These are phyloP conservation scores for Plasmodium inui DNA, from an alignment of 169 alveolate genomes.

Conservation along the genomic window DNA sequence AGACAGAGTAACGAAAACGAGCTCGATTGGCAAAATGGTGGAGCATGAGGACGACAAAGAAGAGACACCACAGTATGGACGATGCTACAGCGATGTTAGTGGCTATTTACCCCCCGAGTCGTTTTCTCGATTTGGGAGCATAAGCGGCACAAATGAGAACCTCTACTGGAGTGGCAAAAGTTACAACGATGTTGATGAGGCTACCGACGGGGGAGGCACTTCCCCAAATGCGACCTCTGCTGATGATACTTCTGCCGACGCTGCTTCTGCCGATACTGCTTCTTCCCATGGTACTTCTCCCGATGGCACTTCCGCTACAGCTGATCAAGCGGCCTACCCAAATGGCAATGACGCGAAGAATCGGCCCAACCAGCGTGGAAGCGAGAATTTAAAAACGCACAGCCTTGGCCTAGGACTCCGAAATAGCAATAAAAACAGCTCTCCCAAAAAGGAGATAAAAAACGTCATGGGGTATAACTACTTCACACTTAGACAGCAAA, in stretches of 20 bases:
- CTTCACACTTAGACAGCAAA: conserved; percentile 47
- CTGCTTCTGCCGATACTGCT: neutral
- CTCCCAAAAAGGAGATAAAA: neutral
- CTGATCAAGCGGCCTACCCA: neutral
- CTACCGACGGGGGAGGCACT: neutral
- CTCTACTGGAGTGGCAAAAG: neutral
- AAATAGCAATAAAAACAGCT: neutral
- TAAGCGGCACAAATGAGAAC: neutral
- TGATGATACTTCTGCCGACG: neutral
- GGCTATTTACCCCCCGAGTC: neutral
- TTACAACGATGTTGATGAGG: neutral
- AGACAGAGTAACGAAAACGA: neutral
- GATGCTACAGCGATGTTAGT: neutral
- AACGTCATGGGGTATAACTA: conserved; percentile 52
- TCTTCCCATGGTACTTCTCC: neutral
- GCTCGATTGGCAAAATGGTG: neutral
- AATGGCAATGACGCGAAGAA: neutral
- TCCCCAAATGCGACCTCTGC: neutral
- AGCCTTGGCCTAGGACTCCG: neutral
- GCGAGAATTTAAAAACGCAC: neutral
- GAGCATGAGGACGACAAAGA: neutral
- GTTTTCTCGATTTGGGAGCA: neutral
- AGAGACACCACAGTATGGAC: neutral
- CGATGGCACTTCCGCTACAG: neutral
- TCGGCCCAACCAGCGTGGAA: neutral